A percentile compares a stretch with the other conserved stretches of the same genome.
Evolutionary conservation across 2,329 filamentous ascomycete species (phyloP).

Genomic region (Ceratocystis alfenasii): DNA sequence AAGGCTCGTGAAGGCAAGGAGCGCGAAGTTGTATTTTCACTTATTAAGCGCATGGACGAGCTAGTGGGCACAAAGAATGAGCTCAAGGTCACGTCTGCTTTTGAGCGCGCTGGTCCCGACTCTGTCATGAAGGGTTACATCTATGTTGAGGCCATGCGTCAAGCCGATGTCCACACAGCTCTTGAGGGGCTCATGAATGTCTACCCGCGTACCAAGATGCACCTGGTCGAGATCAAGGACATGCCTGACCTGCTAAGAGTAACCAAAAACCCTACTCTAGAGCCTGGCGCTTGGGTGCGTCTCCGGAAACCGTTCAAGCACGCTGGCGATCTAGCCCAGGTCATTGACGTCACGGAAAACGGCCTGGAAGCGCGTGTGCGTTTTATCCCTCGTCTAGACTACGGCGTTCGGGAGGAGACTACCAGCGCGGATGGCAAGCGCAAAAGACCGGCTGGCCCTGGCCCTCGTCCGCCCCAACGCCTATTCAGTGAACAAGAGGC

Average conservation of each 20-base stretch:
- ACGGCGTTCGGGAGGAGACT: conserved; percentile 71
- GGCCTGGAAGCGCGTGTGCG: conserved; percentile 78
- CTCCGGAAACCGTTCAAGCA: conserved; percentile 71
- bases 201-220: conserved; percentile 76
- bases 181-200: conserved; percentile 78
- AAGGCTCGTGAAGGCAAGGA: conserved; percentile 93
- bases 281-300: conserved; percentile 85
- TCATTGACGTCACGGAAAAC: conserved; percentile 85
- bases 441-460: conserved; percentile 54
- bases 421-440: conserved; percentile 55
- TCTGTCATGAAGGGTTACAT: conserved; percentile 85
- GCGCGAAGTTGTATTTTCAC: conserved; percentile 72
- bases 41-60: conserved; percentile 83
- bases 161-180: conserved; percentile 73
- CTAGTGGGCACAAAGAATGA: conserved; percentile 65
- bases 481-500: conserved; percentile 90
- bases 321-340: conserved; percentile 77
- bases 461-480: conserved; percentile 69
- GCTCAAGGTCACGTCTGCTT: conserved; percentile 74
- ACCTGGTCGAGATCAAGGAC: conserved; percentile 88
- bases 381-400: conserved; percentile 83
- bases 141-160: conserved; percentile 82
- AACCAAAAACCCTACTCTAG: conserved; percentile 70
- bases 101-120: conserved; percentile 70
- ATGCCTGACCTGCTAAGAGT: conserved; percentile 94